Conservation (phyloP, 257 asterid species). For the Nicotiana otophora region DNA sequence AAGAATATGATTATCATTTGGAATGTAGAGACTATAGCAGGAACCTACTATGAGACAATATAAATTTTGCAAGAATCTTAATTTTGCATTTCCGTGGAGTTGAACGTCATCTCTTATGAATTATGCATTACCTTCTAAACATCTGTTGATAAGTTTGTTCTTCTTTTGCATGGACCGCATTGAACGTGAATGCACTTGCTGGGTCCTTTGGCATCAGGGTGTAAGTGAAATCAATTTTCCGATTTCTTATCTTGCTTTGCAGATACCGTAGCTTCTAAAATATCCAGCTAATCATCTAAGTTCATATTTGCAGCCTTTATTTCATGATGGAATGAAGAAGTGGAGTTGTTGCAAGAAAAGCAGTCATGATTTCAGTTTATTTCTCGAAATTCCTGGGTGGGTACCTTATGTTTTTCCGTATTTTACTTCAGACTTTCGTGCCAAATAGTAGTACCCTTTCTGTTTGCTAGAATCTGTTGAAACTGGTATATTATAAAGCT, state of each 20-base stretch:
- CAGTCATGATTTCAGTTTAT: conserved; percentile 89
- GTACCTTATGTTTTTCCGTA: conserved; percentile 1
- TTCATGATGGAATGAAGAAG: conserved; percentile 94
- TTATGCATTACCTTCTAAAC: background rate
- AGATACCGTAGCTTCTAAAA: background rate
- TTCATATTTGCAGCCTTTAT: conserved; percentile 57
- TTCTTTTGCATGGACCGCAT: conserved; percentile 9
- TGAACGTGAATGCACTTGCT: background rate
- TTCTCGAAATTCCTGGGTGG: conserved; percentile 75
- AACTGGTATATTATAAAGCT: background rate
- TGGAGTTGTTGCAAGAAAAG: conserved; percentile 98
- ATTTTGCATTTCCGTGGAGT: background rate
- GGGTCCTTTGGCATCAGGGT: conserved; percentile 23
- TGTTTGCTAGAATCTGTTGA: background rate
- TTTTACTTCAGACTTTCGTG: background rate
- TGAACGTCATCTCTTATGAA: background rate
- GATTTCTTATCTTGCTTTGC: background rate
- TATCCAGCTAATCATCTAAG: background rate
- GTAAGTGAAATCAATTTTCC: conserved; percentile 23
- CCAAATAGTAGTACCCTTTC: background rate
- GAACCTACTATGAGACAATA: background rate
- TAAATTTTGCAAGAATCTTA: no score
- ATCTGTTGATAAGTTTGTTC: background rate
- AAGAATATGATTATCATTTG: background rate
- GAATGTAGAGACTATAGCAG: background rate